Conservation (phyloP, 1,139 yeast species). For the Taiozyma onychis region DNA sequence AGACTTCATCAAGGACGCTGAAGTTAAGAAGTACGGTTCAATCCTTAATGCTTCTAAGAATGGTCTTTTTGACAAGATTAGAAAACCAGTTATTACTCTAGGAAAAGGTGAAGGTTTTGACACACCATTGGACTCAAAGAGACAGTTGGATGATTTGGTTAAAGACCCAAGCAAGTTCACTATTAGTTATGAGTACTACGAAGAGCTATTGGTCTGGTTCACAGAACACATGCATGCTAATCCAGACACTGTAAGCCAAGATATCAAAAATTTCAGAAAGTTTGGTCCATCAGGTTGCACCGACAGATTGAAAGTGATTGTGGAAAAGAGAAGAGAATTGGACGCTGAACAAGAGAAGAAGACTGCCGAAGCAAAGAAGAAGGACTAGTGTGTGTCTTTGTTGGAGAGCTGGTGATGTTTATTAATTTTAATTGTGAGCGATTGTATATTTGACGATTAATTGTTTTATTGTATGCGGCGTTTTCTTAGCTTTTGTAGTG, state of each 20-base stretch:
- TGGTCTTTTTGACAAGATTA: conserved; percentile 60
- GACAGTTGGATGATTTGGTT: conserved; percentile 27
- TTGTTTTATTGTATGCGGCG: not conserved
- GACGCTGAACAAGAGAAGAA: not conserved
- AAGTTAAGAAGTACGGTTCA: conserved; percentile 69
- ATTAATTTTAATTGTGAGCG: not conserved
- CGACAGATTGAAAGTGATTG: conserved; percentile 35
- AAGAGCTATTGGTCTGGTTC: conserved; percentile 41
- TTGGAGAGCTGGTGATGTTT: not conserved
- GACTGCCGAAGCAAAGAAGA: conserved; percentile 10
- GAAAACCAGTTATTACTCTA: conserved; percentile 56
- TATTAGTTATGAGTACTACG: conserved; percentile 48
- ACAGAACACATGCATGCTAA: conserved; percentile 27
- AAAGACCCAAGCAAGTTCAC: conserved; percentile 35
- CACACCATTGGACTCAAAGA: conserved; percentile 42
- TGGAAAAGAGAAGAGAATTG: conserved; percentile 26
- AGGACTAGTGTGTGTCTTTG: not conserved
- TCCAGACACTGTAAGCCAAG: conserved; percentile 28
- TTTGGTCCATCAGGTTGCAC: conserved; percentile 52
- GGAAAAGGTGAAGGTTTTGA: conserved; percentile 79
- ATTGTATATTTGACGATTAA: not conserved
- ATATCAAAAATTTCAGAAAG: conserved; percentile 44
- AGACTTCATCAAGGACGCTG: conserved; percentile 59
- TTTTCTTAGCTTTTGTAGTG: not conserved
- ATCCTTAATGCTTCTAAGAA: conserved; percentile 70